Evolutionary conservation across 2,329 filamentous ascomycete genomes (phyloP).

Genomic region (Incumbomyces delicatus): DNA sequence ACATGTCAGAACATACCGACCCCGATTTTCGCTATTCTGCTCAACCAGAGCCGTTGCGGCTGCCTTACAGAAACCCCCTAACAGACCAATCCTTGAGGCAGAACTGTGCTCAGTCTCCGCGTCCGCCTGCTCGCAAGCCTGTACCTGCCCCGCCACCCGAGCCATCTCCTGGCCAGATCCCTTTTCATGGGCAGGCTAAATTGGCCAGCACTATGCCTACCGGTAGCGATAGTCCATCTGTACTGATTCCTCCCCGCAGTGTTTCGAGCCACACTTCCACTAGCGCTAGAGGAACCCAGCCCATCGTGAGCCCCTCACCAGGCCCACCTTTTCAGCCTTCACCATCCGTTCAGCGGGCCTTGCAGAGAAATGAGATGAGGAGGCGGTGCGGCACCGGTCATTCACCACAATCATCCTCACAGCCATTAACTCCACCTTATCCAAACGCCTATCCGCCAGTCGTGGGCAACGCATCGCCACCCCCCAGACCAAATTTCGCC

Average conservation of each 20-base stretch:
- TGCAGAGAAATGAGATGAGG: not conserved
- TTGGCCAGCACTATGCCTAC: not conserved
- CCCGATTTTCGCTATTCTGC: not conserved
- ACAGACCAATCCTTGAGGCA: not conserved
- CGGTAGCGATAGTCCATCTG: not conserved
- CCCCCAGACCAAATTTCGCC: too few species aligned
- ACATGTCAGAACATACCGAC: slow-evolving; percentile 8
- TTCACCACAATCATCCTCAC: not conserved
- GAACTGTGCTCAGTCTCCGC: not conserved
- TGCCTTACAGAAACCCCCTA: not conserved
- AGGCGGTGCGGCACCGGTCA: not conserved
- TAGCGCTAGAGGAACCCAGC: not conserved
- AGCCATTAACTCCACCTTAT: not conserved
- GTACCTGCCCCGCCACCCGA: not conserved
- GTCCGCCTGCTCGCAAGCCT: not conserved
- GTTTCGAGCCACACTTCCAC: not conserved
- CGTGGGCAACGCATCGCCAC: too few species aligned
- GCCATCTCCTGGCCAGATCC: not conserved
- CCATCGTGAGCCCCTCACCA: not conserved
- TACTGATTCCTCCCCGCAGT: not conserved
- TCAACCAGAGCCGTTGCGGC: not conserved
- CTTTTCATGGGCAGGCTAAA: not conserved
- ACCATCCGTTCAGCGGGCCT: not conserved
- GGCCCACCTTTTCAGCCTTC: slow-evolving; percentile 4
- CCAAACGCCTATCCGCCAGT: slow-evolving; percentile 4